Evolutionary conservation across 305 asterid genomes (phyloP).

Genomic region (Fraxinus greggii): DNA sequence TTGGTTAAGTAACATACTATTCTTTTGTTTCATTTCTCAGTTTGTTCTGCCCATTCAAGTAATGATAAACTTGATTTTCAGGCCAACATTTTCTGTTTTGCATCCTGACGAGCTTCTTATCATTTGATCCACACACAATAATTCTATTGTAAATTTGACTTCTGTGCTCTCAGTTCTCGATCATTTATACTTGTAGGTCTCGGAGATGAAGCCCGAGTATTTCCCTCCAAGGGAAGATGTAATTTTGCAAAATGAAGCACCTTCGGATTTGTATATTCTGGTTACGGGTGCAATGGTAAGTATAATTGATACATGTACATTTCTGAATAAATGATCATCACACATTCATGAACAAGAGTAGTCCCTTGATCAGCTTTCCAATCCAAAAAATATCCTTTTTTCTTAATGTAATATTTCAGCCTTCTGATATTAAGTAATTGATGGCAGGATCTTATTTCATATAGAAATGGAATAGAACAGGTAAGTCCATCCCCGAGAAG

Average conservation of each 20-base stretch:
- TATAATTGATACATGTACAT: neutral
- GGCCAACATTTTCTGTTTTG: neutral
- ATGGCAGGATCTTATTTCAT: constrained; percentile 52
- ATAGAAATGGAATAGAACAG: constrained; percentile 39
- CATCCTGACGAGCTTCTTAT: neutral
- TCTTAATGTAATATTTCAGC: constrained; percentile 4
- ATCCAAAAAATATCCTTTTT: neutral
- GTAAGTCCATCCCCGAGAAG: constrained; percentile 23
- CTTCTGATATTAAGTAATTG: constrained; percentile 24
- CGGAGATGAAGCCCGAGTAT: constrained; percentile 83
- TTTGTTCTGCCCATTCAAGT: neutral
- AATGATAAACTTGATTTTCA: neutral
- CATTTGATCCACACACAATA: neutral
- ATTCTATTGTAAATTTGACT: neutral
- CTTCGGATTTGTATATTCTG: constrained; percentile 72
- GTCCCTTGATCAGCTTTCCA: constrained; percentile 1
- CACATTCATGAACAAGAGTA: neutral
- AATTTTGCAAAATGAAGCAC: constrained; percentile 83
- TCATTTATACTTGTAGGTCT: constrained; percentile 38
- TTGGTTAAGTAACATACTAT: neutral
- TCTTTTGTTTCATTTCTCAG: neutral
- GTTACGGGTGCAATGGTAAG: constrained; percentile 46
- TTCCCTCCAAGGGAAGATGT: constrained; percentile 83
- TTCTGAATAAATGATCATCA: neutral
- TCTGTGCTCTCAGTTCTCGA: neutral